These are phyloP conservation scores for Pseudozyma pruni DNA, from an alignment of 1,284 basidiomycete species.

Conservation along the genomic window DNA sequence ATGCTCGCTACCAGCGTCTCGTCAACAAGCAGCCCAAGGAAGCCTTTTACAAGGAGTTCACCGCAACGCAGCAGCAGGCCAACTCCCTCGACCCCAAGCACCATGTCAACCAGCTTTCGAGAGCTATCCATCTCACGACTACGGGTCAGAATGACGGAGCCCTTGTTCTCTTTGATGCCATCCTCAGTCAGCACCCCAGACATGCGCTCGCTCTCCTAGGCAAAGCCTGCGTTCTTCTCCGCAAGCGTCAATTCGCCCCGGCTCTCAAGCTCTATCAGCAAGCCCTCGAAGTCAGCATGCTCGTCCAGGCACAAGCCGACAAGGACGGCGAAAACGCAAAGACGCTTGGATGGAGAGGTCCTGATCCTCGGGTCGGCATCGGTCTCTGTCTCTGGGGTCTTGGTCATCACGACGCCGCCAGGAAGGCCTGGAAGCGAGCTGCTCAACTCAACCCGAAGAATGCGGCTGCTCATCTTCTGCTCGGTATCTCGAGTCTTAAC, in stretches of 20 bases:
- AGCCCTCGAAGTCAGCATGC: constrained; percentile 52
- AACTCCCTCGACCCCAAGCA: constrained; percentile 47
- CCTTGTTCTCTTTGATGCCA: constrained; percentile 43
- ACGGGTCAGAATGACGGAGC: constrained; percentile 55
- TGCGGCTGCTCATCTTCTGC: constrained; percentile 55
- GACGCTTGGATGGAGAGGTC: constrained; percentile 51
- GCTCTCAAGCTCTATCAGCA: constrained; percentile 64
- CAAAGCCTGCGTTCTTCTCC: constrained; percentile 61
- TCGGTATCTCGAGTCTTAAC: constrained; percentile 63
- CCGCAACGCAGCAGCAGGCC: constrained; percentile 30
- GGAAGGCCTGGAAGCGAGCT: constrained; percentile 65
- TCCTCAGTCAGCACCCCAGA: constrained; percentile 45
- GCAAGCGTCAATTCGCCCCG: constrained; percentile 52
- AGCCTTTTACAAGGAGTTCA: constrained; percentile 45
- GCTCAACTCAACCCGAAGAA: constrained; percentile 43
- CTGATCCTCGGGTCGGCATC: constrained; percentile 65
- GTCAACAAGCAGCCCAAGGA: constrained; percentile 39
- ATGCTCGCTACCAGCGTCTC: constrained; percentile 59
- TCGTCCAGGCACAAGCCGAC: constrained; percentile 49
- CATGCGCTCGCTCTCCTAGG: constrained; percentile 63
- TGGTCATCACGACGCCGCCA: constrained; percentile 57
- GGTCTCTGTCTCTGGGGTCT: constrained; percentile 65
- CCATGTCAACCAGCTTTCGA: constrained; percentile 49
- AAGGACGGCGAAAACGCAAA: constrained; percentile 27
- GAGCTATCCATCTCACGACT: constrained; percentile 47